Base-by-base conservation (phyloP, 2,329 filamentous ascomycete species). In the Eurotiales sp. region DNA sequence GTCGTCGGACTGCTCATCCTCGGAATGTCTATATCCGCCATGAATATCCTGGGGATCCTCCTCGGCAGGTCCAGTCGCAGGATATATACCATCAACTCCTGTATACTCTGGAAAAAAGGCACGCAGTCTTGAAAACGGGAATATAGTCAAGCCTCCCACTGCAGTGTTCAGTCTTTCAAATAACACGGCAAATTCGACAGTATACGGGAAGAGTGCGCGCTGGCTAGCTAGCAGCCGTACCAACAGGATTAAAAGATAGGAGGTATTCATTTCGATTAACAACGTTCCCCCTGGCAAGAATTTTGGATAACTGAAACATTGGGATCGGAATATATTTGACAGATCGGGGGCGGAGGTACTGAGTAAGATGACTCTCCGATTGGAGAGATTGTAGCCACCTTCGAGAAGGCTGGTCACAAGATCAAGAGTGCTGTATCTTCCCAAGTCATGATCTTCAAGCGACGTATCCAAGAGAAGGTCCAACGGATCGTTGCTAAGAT, bases 251-350 rank as follows among this genome's bases (percentile, higher is more conserved):
- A 42, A 27, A 42, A 42, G 3, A 42, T 7, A 42, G 12, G 40
- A 42, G 21, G 40, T 42, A 42, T 42, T 42, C 40, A 42, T 21
- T 42, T 42, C 40, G 25, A 42, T 42, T 6, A 23, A 42, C 40
- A 42, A 21, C 10, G 40, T 42, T 15, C 40, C 40, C 25, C 19
- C 40, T 42, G 40, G 40, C 22, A 42, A 25, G 40, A 42, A 42
- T 11, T 15, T 21, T 25, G 40, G 40, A 42, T 42, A 42, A 3
- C 2, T 23, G 8, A 7, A 8, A 10, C 10, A 27, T 25, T 42
- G 19, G 40, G 22, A 22, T 25, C 8, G 14, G 11, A 42, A 42
- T 42, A 27, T 25, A 21, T 25, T 21, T 42, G 21, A 25, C 15
- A 42, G 11, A 2, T 42, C 8, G 8, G 40, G 40, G 22, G 8